These are phyloP conservation scores for Knoxdaviesia capensis DNA, from an alignment of 2,329 filamentous ascomycete species.

Conservation along the genomic window DNA sequence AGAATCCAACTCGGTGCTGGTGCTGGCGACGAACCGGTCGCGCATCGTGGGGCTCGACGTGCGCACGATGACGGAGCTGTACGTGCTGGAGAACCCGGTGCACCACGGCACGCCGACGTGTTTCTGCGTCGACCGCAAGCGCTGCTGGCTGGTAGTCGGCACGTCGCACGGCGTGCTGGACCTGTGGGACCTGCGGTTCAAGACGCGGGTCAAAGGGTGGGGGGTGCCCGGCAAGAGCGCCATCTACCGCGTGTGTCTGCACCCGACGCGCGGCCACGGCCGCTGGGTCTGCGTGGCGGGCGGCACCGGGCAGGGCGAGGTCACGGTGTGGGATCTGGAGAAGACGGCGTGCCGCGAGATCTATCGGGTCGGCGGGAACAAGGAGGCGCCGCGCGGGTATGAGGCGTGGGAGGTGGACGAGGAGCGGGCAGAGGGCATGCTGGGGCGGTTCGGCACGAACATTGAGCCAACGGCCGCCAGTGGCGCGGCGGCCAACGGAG, in stretches of 20 bases:
- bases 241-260: conserved; percentile 61
- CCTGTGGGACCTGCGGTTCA: conserved; percentile 94
- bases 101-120: conserved; percentile 84
- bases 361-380: conserved; percentile 48
- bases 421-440: conserved; percentile 69
- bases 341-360: conserved; percentile 77
- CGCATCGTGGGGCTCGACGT: conserved; percentile 72
- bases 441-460: conserved; percentile 62
- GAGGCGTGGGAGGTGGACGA: conserved; percentile 81
- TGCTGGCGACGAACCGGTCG: conserved; percentile 73
- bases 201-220: conserved; percentile 71
- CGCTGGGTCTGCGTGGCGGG: conserved; percentile 79
- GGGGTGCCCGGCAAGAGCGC: conserved; percentile 62
- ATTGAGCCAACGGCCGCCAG: conserved; percentile 31
- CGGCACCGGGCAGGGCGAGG: conserved; percentile 68
- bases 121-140: conserved; percentile 70
- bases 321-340: conserved; percentile 91
- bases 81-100: conserved; percentile 65
- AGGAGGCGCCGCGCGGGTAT: conserved; percentile 45
- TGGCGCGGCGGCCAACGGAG: no score
- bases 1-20: conserved; percentile 60
- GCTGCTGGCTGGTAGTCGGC: conserved; percentile 79
- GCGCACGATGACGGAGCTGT: conserved; percentile 66
- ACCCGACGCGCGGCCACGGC: conserved; percentile 58
- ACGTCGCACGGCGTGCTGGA: conserved; percentile 86